Conservation (phyloP, 345 rosid genomes). For the Jatropha curcas region DNA sequence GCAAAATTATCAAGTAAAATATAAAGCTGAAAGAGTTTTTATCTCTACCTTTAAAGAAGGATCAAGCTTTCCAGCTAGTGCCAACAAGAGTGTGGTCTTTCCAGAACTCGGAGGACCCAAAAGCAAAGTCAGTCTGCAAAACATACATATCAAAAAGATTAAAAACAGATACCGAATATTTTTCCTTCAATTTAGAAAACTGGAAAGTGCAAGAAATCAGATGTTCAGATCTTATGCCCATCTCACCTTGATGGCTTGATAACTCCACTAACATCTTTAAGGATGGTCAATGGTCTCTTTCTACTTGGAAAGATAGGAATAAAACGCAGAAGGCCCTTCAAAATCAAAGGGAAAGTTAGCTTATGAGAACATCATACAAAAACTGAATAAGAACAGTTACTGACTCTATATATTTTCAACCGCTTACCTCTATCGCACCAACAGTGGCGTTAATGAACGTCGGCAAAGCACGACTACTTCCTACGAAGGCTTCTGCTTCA, state of each 20-base stretch:
- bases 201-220: not conserved
- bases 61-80: conserved; percentile 80
- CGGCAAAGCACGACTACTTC: conserved; percentile 60
- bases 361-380: not conserved
- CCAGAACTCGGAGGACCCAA: conserved; percentile 91
- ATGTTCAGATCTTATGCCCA: conserved; percentile 2
- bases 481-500: conserved; percentile 59
- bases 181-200: not conserved
- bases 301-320: conserved; percentile 44
- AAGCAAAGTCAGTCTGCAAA: conserved; percentile 64
- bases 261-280: conserved; percentile 65
- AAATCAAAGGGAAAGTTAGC: not conserved
- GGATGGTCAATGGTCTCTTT: conserved; percentile 59
- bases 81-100: conserved; percentile 73
- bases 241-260: conserved; percentile 71
- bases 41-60: conserved; percentile 48
- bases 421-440: conserved; percentile 49
- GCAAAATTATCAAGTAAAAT: not conserved
- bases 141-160: not conserved
- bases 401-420: not conserved
- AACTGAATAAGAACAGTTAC: not conserved
- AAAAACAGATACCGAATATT: not conserved
- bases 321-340: conserved; percentile 27
- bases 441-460: conserved; percentile 46
- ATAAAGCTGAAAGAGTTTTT: not conserved